phyloP scores from a whole-genome alignment of 2,329 filamentous ascomycete genomes.

The Sarocladium oryzae region DNA sequence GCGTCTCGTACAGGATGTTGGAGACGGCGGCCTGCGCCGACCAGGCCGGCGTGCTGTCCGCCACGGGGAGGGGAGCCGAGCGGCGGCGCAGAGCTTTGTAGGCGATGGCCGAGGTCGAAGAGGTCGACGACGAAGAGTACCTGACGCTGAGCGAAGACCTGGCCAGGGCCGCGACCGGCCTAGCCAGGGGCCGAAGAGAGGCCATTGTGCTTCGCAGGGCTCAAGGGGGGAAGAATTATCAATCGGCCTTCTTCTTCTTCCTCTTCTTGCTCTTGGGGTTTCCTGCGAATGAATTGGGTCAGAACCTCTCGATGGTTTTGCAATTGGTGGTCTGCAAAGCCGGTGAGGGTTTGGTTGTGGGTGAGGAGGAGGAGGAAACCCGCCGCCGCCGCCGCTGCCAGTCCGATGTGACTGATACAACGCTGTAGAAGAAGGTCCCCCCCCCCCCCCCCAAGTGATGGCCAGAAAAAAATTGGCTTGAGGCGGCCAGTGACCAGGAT shows the following conservation, averaged over 20 bases:
- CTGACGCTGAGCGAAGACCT: conserved; percentile 24
- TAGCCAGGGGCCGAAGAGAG: conserved; percentile 34
- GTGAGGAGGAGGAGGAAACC: background rate
- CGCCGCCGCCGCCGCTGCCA: too few species aligned
- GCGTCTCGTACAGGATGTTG: conserved; percentile 98
- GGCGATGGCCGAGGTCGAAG: conserved; percentile 86
- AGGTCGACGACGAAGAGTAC: conserved; percentile 43
- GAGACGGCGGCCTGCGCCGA: conserved; percentile 93
- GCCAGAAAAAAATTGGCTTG: background rate
- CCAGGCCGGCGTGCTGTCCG: conserved; percentile 68
- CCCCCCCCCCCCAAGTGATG: too few species aligned
- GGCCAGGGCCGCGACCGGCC: conserved; percentile 4
- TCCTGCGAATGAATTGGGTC: background rate
- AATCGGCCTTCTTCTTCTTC: background rate
- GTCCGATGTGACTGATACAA: too few species aligned
- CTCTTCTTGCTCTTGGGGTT: too few species aligned
- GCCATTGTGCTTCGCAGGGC: conserved; percentile 31
- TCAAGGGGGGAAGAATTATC: conserved; percentile 15
- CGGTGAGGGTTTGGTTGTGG: background rate
- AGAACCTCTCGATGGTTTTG: background rate
- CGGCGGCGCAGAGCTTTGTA: conserved; percentile 96
- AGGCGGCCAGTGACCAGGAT: background rate
- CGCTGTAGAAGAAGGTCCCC: too few species aligned
- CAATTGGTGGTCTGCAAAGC: background rate
- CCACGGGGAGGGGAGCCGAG: conserved; percentile 76